phyloP scores from a whole-genome alignment of 192 early-diverging fungal genomes.

The Gonapodya prolifera region DNA sequence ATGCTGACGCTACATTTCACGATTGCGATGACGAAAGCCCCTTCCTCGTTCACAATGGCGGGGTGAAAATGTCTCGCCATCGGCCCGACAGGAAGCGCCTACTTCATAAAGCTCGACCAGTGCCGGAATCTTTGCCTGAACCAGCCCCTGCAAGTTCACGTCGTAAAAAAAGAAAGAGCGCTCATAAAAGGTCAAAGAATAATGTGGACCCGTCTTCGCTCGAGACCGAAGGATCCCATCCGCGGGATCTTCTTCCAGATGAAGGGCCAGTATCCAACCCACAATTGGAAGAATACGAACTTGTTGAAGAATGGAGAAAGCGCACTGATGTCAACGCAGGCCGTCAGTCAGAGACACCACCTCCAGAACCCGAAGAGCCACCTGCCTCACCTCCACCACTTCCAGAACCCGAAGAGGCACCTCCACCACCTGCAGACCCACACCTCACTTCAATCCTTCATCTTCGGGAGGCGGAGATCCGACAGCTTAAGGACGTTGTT shows the following conservation, averaged over 20 bases:
- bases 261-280: background rate
- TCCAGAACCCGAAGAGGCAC: background rate
- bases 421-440: background rate
- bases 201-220: too few relatives aligned
- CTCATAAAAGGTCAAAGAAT: too few relatives aligned
- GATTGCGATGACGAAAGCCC: too few relatives aligned
- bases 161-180: too few relatives aligned
- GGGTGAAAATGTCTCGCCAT: too few relatives aligned
- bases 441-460: background rate
- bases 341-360: background rate
- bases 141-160: too few relatives aligned
- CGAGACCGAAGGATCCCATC: too few relatives aligned
- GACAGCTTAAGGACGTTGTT: background rate
- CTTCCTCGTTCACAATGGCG: too few relatives aligned
- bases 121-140: too few relatives aligned
- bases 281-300: background rate
- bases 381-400: background rate
- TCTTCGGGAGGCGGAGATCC: background rate
- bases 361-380: background rate
- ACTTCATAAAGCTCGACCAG: too few relatives aligned
- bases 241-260: background rate
- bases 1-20: too few relatives aligned
- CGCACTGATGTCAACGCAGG: background rate
- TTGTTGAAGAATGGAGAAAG: background rate
- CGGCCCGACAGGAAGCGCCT: too few relatives aligned